phyloP scores from a whole-genome alignment of 169 alveolate species.

The Plasmodium coatneyi region DNA sequence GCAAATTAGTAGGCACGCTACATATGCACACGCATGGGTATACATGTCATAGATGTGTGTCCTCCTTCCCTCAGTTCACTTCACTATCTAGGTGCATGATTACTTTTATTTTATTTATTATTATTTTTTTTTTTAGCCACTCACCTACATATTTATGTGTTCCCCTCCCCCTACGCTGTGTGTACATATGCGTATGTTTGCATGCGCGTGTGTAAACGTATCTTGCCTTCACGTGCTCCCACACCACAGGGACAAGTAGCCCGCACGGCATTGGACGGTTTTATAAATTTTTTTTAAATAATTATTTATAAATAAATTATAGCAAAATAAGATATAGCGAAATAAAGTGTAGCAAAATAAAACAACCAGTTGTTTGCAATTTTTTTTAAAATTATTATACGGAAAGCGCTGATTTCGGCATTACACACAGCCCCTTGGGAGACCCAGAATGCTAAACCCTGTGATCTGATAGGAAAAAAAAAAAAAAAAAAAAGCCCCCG shows the following conservation, averaged over 20 bases:
- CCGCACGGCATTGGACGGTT: constrained; percentile 34
- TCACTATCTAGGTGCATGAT: background rate
- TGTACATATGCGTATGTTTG: background rate
- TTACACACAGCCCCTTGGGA: background rate
- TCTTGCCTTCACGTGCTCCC: background rate
- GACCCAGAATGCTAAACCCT: background rate
- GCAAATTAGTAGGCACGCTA: background rate
- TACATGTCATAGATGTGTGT: background rate
- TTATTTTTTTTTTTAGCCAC: background rate
- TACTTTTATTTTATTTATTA: background rate
- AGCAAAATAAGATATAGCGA: background rate
- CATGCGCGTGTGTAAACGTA: constrained; percentile 2
- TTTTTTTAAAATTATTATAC: background rate
- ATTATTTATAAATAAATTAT: constrained; percentile 59
- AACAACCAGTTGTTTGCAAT: background rate
- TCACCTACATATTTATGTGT: background rate
- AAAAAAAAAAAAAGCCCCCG: background rate
- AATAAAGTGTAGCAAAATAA: constrained; percentile 3
- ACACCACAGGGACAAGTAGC: background rate
- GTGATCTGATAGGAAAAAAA: background rate
- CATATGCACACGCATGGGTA: background rate
- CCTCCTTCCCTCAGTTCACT: background rate
- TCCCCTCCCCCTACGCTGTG: background rate
- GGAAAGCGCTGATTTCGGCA: background rate
- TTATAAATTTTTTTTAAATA: constrained; percentile 55